Evolutionary conservation across 1,284 basidiomycete species (phyloP).

Genomic region (Ganoderma boninense): DNA sequence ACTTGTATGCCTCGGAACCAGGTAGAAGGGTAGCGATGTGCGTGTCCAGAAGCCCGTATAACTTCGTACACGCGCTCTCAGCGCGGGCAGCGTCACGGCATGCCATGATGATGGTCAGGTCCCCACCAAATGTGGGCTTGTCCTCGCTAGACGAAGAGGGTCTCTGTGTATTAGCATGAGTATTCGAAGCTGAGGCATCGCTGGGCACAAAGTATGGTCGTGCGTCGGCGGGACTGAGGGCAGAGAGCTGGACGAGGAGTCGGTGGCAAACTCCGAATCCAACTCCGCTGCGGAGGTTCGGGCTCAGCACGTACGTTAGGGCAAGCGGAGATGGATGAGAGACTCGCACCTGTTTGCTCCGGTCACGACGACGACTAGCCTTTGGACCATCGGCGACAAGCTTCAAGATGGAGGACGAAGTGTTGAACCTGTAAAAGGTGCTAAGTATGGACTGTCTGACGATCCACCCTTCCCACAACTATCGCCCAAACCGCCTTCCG

Average conservation of each 20-base stretch:
- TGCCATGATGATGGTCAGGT: slow-evolving; percentile 84
- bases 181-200: slow-evolving; percentile 11
- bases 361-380: slow-evolving; percentile 68
- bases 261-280: slow-evolving; percentile 89
- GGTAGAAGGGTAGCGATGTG: slow-evolving; percentile 51
- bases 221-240: slow-evolving; percentile 57
- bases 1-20: slow-evolving; percentile 51
- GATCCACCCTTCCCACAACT: background rate
- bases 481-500: background rate
- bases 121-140: slow-evolving; percentile 38
- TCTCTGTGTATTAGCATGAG: background rate
- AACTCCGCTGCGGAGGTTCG: slow-evolving; percentile 66
- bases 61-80: slow-evolving; percentile 61
- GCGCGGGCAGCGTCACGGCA: slow-evolving; percentile 78
- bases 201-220: slow-evolving; percentile 49
- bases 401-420: slow-evolving; percentile 3
- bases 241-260: slow-evolving; percentile 75
- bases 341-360: slow-evolving; percentile 70
- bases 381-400: background rate
- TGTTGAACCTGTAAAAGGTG: background rate
- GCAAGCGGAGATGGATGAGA: background rate
- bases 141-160: slow-evolving; percentile 1
- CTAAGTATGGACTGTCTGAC: background rate
- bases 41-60: slow-evolving; percentile 65
- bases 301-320: background rate